Percentiles rank a stretch among this genome's conserved stretches.
phyloP scores from a whole-genome alignment of 345 rosid genomes.

The Rhodamnia argentea region DNA sequence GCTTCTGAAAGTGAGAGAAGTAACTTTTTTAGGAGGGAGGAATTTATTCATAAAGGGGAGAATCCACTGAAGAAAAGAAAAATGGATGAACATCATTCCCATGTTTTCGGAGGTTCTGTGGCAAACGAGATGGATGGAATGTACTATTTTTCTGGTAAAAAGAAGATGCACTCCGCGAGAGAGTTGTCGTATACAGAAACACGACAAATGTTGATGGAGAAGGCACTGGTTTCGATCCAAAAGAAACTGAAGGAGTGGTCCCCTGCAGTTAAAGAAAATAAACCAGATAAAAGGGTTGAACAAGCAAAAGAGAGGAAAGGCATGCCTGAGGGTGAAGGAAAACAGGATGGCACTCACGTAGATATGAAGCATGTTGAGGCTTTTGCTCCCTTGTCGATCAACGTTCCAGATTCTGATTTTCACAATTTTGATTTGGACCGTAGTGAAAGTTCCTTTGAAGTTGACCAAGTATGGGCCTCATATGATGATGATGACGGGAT shows the following conservation, averaged over 20 bases:
- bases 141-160: constrained; percentile 12
- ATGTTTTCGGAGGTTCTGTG: constrained; percentile 14
- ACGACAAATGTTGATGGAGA: constrained; percentile 38
- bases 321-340: not conserved
- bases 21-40: constrained; percentile 10
- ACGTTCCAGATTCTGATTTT: constrained; percentile 91
- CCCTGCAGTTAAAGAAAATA: constrained; percentile 11
- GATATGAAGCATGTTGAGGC: constrained; percentile 11
- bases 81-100: constrained; percentile 18
- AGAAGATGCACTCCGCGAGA: constrained; percentile 19
- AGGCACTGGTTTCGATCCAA: constrained; percentile 28
- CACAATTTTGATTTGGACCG: constrained; percentile 82
- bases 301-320: not conserved
- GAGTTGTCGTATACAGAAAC: constrained; percentile 38
- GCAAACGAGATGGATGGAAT: constrained; percentile 19
- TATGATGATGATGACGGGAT: constrained; percentile 88
- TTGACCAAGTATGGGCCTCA: constrained; percentile 94
- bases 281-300: constrained; percentile 6
- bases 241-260: constrained; percentile 36
- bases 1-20: constrained; percentile 8
- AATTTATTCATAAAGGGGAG: constrained; percentile 14
- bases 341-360: not conserved
- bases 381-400: constrained; percentile 23
- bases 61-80: constrained; percentile 34
- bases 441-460: constrained; percentile 57